Percentiles rank a stretch among this genome's conserved stretches.
phyloP scores from a whole-genome alignment of 176 grass and related monocot species.

The Hordeum marinum region DNA sequence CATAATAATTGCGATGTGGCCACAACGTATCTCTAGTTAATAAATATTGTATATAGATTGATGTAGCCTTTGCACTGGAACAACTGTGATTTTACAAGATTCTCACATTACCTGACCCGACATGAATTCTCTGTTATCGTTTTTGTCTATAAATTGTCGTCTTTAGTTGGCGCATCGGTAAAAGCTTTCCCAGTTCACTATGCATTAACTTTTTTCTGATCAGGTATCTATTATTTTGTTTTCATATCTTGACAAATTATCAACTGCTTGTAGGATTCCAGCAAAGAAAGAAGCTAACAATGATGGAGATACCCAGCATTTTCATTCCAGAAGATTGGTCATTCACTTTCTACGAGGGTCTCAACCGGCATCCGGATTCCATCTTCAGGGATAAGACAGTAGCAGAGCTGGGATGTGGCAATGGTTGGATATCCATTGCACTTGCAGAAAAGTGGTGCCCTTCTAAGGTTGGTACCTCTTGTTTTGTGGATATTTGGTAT shows the following conservation, averaged over 20 bases:
- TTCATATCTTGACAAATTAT: slow-evolving; percentile 13
- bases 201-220: not conserved
- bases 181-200: not conserved
- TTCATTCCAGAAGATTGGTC: slow-evolving; percentile 99
- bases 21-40: not conserved
- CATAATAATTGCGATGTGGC: not conserved
- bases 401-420: slow-evolving; percentile 85
- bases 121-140: not conserved
- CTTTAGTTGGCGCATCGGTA: not conserved
- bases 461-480: slow-evolving; percentile 53
- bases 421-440: slow-evolving; percentile 99
- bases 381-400: slow-evolving; percentile 88
- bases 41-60: not conserved
- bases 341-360: slow-evolving; percentile 97
- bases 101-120: not conserved
- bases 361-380: slow-evolving; percentile 84
- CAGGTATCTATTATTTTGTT: not conserved
- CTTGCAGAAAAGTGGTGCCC: slow-evolving; percentile 91
- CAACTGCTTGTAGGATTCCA: slow-evolving; percentile 57
- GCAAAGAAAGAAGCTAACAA: slow-evolving; percentile 79
- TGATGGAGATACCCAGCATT: slow-evolving; percentile 99
- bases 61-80: not conserved
- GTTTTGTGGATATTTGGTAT: not conserved
- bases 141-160: not conserved
- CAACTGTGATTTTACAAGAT: not conserved